phyloP scores from a whole-genome alignment of 2,329 filamentous ascomycete species.

The Hypoxylon sp. region DNA sequence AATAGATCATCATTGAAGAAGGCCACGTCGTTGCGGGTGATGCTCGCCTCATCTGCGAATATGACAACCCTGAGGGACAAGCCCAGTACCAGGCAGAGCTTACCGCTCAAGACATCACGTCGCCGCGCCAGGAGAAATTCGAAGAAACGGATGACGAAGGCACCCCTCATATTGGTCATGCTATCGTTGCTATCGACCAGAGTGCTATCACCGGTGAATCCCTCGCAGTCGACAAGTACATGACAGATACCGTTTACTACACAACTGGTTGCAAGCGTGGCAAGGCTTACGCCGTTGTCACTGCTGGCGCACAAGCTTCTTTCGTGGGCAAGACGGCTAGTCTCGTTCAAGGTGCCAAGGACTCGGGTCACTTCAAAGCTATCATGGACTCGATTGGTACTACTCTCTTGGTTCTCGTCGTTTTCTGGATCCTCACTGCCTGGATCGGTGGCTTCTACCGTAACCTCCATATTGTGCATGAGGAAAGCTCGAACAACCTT shows the following conservation, averaged over 20 bases:
- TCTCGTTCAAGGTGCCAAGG: conserved; percentile 78
- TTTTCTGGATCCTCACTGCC: conserved; percentile 78
- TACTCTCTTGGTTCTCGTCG: conserved; percentile 77
- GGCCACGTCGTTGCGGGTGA: conserved; percentile 77
- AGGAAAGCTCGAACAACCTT: conserved; percentile 71
- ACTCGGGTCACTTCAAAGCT: conserved; percentile 81
- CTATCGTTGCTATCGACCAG: conserved; percentile 78
- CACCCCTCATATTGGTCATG: conserved; percentile 70
- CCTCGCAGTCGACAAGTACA: conserved; percentile 79
- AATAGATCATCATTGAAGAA: conserved; percentile 76
- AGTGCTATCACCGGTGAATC: conserved; percentile 83
- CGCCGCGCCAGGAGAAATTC: conserved; percentile 71
- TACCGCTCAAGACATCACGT: conserved; percentile 65
- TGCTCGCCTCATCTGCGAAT: conserved; percentile 78
- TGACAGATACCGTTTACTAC: conserved; percentile 80
- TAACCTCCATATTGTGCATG: conserved; percentile 73
- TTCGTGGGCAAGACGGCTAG: conserved; percentile 81
- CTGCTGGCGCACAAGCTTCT: conserved; percentile 75
- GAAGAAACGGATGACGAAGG: conserved; percentile 73
- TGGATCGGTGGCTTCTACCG: conserved; percentile 84
- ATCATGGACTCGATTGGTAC: conserved; percentile 85
- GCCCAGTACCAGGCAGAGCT: conserved; percentile 76
- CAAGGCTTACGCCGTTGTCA: conserved; percentile 77
- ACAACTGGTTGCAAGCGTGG: conserved; percentile 83
- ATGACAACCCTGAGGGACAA: conserved; percentile 75